Conservation (phyloP, 2,329 filamentous ascomycete genomes). For the Periglandula ipomoeae region DNA sequence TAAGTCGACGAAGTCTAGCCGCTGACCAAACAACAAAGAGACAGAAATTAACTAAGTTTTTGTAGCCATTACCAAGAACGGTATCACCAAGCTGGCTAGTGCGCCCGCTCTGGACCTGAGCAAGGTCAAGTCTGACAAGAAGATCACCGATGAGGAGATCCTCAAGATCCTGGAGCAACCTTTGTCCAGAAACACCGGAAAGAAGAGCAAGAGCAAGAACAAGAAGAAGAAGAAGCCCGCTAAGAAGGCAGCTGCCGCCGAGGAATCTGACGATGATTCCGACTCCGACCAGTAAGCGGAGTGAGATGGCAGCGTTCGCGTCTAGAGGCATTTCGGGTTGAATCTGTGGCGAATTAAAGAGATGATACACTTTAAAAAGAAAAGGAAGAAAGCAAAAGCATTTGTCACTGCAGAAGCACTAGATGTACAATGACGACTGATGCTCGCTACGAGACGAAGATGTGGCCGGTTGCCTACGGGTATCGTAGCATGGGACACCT, state of each 20-base stretch:
- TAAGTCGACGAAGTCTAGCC: slow-evolving; percentile 41
- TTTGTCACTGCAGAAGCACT: neutral
- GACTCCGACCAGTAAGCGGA: slow-evolving; percentile 13
- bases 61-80: slow-evolving; percentile 88
- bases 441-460: neutral
- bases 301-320: neutral
- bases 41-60: neutral
- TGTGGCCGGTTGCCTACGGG: neutral
- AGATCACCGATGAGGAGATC: slow-evolving; percentile 92
- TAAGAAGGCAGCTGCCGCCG: slow-evolving; percentile 33
- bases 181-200: slow-evolving; percentile 75
- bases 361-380: neutral
- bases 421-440: neutral
- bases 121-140: slow-evolving; percentile 92
- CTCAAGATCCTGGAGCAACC: slow-evolving; percentile 91
- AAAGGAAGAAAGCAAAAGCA: neutral
- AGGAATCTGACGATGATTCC: slow-evolving; percentile 28
- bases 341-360: neutral
- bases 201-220: slow-evolving; percentile 82
- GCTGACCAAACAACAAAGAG: slow-evolving; percentile 24
- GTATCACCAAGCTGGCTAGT: slow-evolving; percentile 74
- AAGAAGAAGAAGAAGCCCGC: slow-evolving; percentile 58
- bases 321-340: neutral
- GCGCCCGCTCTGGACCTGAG: slow-evolving; percentile 67
- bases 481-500: neutral